Evolutionary conservation across 2,329 filamentous ascomycete species (phyloP).

Genomic region (Apiospora pterosperma): DNA sequence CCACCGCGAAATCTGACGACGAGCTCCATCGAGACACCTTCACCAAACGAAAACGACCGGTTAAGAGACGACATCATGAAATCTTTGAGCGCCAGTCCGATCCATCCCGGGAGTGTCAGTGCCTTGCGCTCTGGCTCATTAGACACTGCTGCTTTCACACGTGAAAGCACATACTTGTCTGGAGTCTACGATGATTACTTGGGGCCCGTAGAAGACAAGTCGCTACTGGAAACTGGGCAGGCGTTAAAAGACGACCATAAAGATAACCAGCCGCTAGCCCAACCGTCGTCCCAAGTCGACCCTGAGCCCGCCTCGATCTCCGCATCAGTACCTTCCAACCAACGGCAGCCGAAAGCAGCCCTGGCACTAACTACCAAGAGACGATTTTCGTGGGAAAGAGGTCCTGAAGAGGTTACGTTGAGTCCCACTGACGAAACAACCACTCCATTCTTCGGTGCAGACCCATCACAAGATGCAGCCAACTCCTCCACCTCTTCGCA

Average conservation of each 20-base stretch:
- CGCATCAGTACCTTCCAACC: not conserved
- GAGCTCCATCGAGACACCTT: slow-evolving; percentile 46
- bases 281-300: not conserved
- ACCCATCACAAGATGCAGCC: not conserved
- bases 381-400: slow-evolving; percentile 43
- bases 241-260: slow-evolving; percentile 16
- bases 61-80: slow-evolving; percentile 72
- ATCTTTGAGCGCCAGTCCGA: slow-evolving; percentile 51
- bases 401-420: slow-evolving; percentile 17
- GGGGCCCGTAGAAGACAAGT: slow-evolving; percentile 45
- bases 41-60: slow-evolving; percentile 66
- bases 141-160: slow-evolving; percentile 15
- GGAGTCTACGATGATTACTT: slow-evolving; percentile 68
- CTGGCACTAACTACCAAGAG: slow-evolving; percentile 7
- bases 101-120: slow-evolving; percentile 14
- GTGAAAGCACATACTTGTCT: slow-evolving; percentile 62
- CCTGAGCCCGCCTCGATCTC: no score
- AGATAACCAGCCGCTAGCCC: not conserved
- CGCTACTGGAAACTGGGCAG: slow-evolving; percentile 24
- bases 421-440: slow-evolving; percentile 12
- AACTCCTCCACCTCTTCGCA: not conserved
- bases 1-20: slow-evolving; percentile 41
- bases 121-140: slow-evolving; percentile 10
- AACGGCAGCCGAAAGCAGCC: slow-evolving; percentile 10
- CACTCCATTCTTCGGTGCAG: not conserved